These are phyloP conservation scores for Ganoderma meredithae DNA, from an alignment of 1,284 basidiomycete species.

Conservation along the genomic window DNA sequence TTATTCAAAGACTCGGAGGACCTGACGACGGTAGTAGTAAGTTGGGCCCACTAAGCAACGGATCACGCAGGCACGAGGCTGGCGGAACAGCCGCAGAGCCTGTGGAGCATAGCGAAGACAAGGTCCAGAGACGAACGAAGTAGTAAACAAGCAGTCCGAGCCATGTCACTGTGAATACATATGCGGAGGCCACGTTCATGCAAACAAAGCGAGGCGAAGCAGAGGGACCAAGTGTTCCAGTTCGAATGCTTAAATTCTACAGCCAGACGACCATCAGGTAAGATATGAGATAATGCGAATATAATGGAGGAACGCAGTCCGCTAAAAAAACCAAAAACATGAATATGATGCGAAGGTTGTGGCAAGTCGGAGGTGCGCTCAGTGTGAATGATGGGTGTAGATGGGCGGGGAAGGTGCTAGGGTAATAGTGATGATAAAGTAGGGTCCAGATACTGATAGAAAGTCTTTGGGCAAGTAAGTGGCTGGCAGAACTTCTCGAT, in stretches of 20 bases:
- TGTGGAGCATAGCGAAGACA: neutral
- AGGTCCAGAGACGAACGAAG: neutral
- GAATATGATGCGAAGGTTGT: neutral
- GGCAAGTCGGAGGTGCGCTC: conserved; percentile 6
- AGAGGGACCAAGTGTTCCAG: conserved; percentile 1
- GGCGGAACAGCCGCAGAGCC: neutral
- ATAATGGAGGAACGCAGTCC: conserved; percentile 10
- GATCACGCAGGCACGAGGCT: neutral
- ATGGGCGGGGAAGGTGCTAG: conserved; percentile 1
- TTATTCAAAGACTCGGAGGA: neutral
- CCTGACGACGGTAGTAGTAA: neutral
- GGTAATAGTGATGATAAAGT: conserved; percentile 31
- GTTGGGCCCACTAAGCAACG: neutral
- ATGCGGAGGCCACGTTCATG: neutral
- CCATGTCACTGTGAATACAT: conserved; percentile 7
- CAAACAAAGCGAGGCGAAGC: neutral
- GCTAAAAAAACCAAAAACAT: conserved; percentile 13
- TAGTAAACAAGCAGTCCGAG: conserved; percentile 3
- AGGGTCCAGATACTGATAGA: conserved; percentile 33
- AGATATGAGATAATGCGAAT: conserved; percentile 14
- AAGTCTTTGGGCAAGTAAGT: conserved; percentile 30
- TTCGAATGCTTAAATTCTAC: conserved; percentile 9
- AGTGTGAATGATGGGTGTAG: neutral
- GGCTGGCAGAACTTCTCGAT: conserved; percentile 21
- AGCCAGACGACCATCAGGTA: conserved; percentile 20